Evolutionary conservation across 805 yeast genomes (phyloP).

Genomic region (Candida koratica): DNA sequence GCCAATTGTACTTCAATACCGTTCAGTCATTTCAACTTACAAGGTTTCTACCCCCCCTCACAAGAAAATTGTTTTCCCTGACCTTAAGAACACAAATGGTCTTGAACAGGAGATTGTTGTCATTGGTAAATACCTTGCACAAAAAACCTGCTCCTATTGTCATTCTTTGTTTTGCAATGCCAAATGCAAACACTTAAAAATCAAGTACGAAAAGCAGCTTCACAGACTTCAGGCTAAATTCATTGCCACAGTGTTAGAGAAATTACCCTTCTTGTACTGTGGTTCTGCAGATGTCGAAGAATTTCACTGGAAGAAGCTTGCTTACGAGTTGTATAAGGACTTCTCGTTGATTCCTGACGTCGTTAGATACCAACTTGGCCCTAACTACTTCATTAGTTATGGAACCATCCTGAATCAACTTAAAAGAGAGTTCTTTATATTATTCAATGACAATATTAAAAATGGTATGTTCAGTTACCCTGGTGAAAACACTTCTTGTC

Average conservation of each 20-base stretch:
- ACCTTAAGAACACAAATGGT: background rate
- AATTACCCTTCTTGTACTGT: constrained; percentile 16
- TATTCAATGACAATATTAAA: constrained; percentile 10
- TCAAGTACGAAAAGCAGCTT: constrained; percentile 2
- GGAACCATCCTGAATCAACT: constrained; percentile 17
- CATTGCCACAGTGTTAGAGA: constrained; percentile 8
- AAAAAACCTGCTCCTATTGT: constrained; percentile 2
- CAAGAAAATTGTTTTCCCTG: constrained; percentile 1
- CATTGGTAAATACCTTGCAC: constrained; percentile 3
- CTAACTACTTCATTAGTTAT: constrained; percentile 15
- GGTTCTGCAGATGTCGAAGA: constrained; percentile 14
- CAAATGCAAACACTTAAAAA: constrained; percentile 1
- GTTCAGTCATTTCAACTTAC: constrained; percentile 2
- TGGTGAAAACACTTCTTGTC: background rate
- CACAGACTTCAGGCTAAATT: constrained; percentile 9
- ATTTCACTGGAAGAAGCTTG: constrained; percentile 16
- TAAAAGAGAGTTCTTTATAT: constrained; percentile 14
- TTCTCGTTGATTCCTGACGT: constrained; percentile 13
- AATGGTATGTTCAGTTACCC: constrained; percentile 3
- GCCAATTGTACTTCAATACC: constrained; percentile 4
- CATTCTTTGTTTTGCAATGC: constrained; percentile 1
- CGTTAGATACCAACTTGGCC: constrained; percentile 16
- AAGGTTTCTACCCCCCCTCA: background rate
- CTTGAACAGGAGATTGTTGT: constrained; percentile 1
- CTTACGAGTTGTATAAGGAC: constrained; percentile 12